Conservation (phyloP, 768 basidiomycete genomes). For the Boletus patriciae region DNA sequence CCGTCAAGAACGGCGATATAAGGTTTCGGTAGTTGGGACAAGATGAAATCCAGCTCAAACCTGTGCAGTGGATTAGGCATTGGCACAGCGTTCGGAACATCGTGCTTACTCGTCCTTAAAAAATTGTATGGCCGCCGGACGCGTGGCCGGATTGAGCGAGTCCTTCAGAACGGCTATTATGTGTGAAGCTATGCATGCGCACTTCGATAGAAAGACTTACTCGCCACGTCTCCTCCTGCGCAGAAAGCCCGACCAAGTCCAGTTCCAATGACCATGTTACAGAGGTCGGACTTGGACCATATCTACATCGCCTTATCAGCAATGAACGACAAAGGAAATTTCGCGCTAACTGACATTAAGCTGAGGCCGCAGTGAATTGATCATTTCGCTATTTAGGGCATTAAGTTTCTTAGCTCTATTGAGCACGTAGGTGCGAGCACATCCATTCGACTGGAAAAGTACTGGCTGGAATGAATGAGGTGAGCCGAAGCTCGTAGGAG, state of each 20-base stretch:
- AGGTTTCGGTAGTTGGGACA: constrained; percentile 75
- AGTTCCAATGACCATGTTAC: constrained; percentile 69
- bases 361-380: constrained; percentile 64
- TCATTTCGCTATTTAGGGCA: constrained; percentile 78
- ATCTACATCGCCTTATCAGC: constrained; percentile 44
- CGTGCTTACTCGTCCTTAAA: constrained; percentile 82
- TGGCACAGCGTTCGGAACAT: constrained; percentile 3
- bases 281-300: constrained; percentile 72
- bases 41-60: constrained; percentile 76
- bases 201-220: constrained; percentile 46
- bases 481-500: not conserved
- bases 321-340: not conserved
- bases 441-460: constrained; percentile 65
- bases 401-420: constrained; percentile 83
- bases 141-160: constrained; percentile 50
- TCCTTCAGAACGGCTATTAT: constrained; percentile 55
- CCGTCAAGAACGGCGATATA: constrained; percentile 92
- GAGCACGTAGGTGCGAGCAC: constrained; percentile 68
- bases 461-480: constrained; percentile 45
- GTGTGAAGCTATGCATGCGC: constrained; percentile 6
- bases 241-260: constrained; percentile 82
- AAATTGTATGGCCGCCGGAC: constrained; percentile 71
- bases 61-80: constrained; percentile 38
- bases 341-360: constrained; percentile 58
- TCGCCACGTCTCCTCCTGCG: constrained; percentile 90